Conservation (phyloP, 2,329 filamentous ascomycete genomes). For the Penicillium sclerotiorum region DNA sequence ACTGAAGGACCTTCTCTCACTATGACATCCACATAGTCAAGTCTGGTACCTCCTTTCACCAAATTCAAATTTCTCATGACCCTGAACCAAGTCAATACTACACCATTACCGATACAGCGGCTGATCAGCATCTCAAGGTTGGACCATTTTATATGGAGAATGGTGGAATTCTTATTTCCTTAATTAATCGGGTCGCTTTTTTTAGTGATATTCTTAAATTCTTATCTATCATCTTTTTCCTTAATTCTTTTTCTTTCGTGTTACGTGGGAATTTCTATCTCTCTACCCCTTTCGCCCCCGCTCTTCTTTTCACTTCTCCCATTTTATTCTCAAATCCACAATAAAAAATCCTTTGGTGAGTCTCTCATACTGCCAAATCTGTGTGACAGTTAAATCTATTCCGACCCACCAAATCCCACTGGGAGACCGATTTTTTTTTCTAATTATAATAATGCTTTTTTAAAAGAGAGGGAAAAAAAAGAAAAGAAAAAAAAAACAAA, state of each 20-base stretch:
- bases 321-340: slow-evolving; percentile 11
- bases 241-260: slow-evolving; percentile 7
- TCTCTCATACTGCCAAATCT: slow-evolving; percentile 17
- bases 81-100: too few relatives aligned
- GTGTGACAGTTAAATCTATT: slow-evolving; percentile 42
- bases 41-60: background rate
- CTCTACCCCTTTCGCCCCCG: slow-evolving; percentile 7
- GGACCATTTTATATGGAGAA: background rate
- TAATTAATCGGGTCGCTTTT: slow-evolving; percentile 12
- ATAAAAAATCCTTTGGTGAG: background rate
- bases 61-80: too few relatives aligned
- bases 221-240: slow-evolving; percentile 25
- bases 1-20: background rate
- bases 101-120: slow-evolving; percentile 12
- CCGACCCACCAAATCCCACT: slow-evolving; percentile 36
- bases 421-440: slow-evolving; percentile 3
- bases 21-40: background rate
- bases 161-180: background rate
- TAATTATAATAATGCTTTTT: too few relatives aligned
- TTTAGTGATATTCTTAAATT: slow-evolving; percentile 18
- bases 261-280: slow-evolving; percentile 10
- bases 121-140: slow-evolving; percentile 4
- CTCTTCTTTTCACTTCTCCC: slow-evolving; percentile 11
- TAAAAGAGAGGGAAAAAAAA: too few relatives aligned
- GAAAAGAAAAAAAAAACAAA: too few relatives aligned